phyloP scores from a whole-genome alignment of 2,329 filamentous ascomycete genomes.

The Curvularia sp. region DNA sequence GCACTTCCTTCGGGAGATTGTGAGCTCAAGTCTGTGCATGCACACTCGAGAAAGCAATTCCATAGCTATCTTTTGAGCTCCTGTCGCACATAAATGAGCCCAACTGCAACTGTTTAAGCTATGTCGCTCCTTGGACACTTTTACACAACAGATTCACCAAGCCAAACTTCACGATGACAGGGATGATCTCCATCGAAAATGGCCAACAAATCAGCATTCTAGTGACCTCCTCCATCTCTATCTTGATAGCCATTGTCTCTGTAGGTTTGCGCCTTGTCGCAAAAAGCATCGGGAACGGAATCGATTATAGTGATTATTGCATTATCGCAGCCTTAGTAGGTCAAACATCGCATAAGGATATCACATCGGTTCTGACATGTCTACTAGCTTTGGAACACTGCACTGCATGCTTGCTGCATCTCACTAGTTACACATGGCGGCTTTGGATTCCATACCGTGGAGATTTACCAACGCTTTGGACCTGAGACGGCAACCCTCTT shows the following conservation, averaged over 20 bases:
- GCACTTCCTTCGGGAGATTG: neutral
- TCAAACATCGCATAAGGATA: neutral
- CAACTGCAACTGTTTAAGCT: neutral
- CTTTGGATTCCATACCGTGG: constrained; percentile 28
- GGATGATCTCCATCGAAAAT: constrained; percentile 22
- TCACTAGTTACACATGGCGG: constrained; percentile 29
- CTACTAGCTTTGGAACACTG: constrained; percentile 26
- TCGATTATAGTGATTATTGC: constrained; percentile 28
- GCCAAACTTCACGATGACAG: constrained; percentile 1
- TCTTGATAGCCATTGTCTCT: constrained; percentile 16
- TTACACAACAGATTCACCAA: neutral
- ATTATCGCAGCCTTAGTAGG: constrained; percentile 20
- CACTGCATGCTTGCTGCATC: constrained; percentile 26
- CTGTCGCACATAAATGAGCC: neutral
- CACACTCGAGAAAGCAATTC: neutral
- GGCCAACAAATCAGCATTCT: constrained; percentile 16
- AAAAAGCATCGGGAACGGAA: constrained; percentile 12
- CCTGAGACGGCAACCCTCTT: constrained; percentile 26
- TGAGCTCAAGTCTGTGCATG: neutral
- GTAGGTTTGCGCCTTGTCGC: constrained; percentile 21
- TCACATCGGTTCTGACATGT: neutral
- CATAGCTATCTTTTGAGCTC: neutral
- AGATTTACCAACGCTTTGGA: constrained; percentile 27
- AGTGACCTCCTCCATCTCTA: constrained; percentile 16
- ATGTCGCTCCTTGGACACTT: neutral